Conservation (phyloP, 805 yeast species). For the Candida khao-thaluensis region DNA sequence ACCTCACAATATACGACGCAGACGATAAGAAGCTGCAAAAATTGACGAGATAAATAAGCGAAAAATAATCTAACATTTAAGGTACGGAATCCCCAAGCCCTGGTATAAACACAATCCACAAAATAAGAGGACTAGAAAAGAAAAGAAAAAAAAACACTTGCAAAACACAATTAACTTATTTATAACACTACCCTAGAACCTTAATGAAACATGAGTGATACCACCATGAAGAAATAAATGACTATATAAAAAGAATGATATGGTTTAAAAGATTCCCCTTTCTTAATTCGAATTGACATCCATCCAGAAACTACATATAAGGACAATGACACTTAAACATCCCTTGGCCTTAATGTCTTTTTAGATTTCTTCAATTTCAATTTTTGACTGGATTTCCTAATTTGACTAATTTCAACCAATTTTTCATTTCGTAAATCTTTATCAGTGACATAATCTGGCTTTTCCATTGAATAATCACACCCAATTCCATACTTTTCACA, state of each 20-base stretch:
- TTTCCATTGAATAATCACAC: slow-evolving; percentile 40
- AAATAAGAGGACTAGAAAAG: too few species aligned
- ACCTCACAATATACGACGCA: too few species aligned
- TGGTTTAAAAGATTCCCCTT: neutral
- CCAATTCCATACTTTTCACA: slow-evolving; percentile 40
- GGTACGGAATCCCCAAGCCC: slow-evolving; percentile 1
- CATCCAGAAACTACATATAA: too few species aligned
- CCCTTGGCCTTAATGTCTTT: slow-evolving; percentile 2
- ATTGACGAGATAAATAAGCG: slow-evolving; percentile 5
- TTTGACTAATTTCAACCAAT: slow-evolving; percentile 28
- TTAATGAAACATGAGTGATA: slow-evolving; percentile 1
- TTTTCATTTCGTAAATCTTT: slow-evolving; percentile 34
- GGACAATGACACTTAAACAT: too few species aligned
- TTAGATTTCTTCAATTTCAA: slow-evolving; percentile 8
- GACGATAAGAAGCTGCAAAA: slow-evolving; percentile 5
- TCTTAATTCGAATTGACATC: too few species aligned
- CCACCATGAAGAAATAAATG: slow-evolving; percentile 8
- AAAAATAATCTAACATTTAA: slow-evolving; percentile 4
- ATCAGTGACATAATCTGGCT: slow-evolving; percentile 40
- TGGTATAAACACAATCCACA: too few species aligned
- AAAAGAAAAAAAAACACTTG: too few species aligned
- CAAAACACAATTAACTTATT: too few species aligned
- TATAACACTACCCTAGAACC: slow-evolving; percentile 6
- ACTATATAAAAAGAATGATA: slow-evolving; percentile 1
- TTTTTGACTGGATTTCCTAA: slow-evolving; percentile 24